Evolutionary conservation across 1,284 basidiomycete species (phyloP).

Genomic region (Porodaedalea pini): DNA sequence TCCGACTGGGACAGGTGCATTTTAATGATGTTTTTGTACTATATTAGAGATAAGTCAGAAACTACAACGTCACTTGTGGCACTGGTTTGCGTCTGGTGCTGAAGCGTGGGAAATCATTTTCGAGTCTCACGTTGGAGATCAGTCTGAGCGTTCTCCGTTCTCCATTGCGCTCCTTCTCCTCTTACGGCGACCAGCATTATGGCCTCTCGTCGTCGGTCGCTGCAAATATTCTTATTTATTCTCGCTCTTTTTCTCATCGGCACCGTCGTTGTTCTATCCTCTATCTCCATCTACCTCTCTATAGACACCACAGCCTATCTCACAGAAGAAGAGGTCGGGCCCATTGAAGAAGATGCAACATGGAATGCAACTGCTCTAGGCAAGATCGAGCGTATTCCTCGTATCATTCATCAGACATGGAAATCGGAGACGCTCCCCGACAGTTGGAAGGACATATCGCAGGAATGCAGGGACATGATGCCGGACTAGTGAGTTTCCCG

Average conservation of each 20-base stretch:
- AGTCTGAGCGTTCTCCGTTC: constrained; percentile 20
- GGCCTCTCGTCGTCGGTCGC: constrained; percentile 47
- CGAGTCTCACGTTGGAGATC: background rate
- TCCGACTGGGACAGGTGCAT: constrained; percentile 34
- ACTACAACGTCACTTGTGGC: background rate
- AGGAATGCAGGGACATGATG: constrained; percentile 84
- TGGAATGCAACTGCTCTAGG: constrained; percentile 61
- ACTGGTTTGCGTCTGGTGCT: background rate
- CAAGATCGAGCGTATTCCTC: constrained; percentile 74
- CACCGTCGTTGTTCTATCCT: constrained; percentile 88
- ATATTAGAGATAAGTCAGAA: background rate
- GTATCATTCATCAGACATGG: constrained; percentile 99
- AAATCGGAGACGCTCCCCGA: constrained; percentile 85
- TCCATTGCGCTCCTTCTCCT: constrained; percentile 19
- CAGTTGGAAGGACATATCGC: constrained; percentile 78
- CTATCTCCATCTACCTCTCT: constrained; percentile 86
- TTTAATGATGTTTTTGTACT: background rate
- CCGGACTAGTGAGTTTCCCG: constrained; percentile 81
- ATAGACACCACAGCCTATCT: constrained; percentile 80
- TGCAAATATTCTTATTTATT: constrained; percentile 71
- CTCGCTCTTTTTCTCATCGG: constrained; percentile 85
- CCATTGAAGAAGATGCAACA: constrained; percentile 45
- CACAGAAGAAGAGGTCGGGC: constrained; percentile 72
- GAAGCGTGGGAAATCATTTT: constrained; percentile 21
- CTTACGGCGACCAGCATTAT: constrained; percentile 17